phyloP scores from a whole-genome alignment of 768 basidiomycete genomes.

The Strobilomyces dryophilus region DNA sequence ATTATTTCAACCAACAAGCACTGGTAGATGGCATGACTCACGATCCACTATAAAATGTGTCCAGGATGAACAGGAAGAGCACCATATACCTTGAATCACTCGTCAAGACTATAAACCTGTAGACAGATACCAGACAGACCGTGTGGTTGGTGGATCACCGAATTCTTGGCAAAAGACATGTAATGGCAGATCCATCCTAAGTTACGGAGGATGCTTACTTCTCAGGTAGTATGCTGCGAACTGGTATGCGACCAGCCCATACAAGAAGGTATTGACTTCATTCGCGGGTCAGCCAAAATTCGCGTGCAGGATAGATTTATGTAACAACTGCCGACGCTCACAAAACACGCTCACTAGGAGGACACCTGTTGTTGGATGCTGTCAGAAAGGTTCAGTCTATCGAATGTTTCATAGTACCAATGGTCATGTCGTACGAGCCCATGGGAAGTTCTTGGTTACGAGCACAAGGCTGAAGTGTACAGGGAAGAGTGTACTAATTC shows the following conservation, averaged over 20 bases:
- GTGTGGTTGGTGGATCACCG: no score
- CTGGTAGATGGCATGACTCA: background rate
- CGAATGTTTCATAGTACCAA: background rate
- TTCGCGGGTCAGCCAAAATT: background rate
- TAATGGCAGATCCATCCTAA: background rate
- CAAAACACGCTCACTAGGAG: background rate
- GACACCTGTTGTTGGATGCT: background rate
- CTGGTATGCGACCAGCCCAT: background rate
- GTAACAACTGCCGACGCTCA: background rate
- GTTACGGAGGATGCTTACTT: background rate
- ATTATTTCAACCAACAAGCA: background rate
- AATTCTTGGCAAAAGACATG: background rate
- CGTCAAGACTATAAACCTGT: no score
- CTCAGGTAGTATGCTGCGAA: constrained; percentile 30
- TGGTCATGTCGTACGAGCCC: background rate
- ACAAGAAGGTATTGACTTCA: constrained; percentile 19
- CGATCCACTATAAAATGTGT: constrained; percentile 15
- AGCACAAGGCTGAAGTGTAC: background rate
- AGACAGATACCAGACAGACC: no score
- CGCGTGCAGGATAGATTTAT: background rate
- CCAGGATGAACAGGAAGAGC: no score
- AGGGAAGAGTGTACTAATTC: background rate
- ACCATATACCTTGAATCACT: no score
- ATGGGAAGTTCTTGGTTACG: background rate
- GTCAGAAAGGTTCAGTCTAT: background rate